phyloP scores from a whole-genome alignment of 2,329 filamentous ascomycete genomes.

The Penicillium aurantiogriseum region DNA sequence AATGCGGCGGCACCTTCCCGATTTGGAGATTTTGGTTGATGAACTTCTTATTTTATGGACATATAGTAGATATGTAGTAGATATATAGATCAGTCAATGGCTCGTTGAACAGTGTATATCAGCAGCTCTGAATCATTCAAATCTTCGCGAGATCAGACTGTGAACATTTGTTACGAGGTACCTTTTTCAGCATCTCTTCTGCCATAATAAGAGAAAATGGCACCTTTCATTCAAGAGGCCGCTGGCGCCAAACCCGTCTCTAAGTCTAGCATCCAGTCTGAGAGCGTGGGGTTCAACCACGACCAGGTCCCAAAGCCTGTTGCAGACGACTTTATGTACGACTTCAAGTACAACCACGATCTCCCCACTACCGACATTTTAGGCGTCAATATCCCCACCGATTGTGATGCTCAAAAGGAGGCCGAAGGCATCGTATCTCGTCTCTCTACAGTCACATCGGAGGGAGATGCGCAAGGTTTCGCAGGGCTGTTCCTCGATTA shows the following conservation, averaged over 20 bases:
- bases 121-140: background rate
- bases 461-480: constrained; percentile 22
- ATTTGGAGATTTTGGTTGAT: background rate
- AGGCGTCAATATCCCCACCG: constrained; percentile 29
- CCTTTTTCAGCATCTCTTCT: background rate
- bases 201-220: constrained; percentile 10
- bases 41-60: background rate
- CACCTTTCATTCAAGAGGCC: constrained; percentile 8
- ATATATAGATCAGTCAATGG: background rate
- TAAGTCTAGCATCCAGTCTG: background rate
- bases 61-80: background rate
- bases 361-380: constrained; percentile 34
- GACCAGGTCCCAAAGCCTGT: constrained; percentile 26
- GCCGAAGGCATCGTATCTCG: constrained; percentile 8
- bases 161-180: constrained; percentile 3
- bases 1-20: constrained; percentile 4
- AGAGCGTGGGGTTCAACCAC: constrained; percentile 6
- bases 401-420: constrained; percentile 20
- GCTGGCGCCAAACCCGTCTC: background rate
- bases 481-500: constrained; percentile 29
- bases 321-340: constrained; percentile 44
- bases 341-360: constrained; percentile 43
- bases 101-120: background rate
- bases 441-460: constrained; percentile 17
- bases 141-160: constrained; percentile 1